A percentile compares a stretch with the other conserved stretches of the same genome.
phyloP scores from a whole-genome alignment of 2,329 filamentous ascomycete species.

The Neopestalotiopsis clavispora region DNA sequence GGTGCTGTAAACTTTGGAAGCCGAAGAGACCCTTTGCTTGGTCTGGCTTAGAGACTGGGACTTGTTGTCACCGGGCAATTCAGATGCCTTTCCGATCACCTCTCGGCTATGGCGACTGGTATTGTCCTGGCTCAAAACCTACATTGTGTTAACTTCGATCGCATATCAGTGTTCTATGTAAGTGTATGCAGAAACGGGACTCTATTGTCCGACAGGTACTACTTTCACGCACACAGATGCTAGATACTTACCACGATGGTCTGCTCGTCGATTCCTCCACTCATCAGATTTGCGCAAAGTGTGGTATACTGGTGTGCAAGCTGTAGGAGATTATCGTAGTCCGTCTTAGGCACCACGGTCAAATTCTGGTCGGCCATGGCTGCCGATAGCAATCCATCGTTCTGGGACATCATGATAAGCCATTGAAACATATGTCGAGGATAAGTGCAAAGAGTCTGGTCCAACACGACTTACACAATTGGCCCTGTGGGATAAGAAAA shows the following conservation, averaged over 20 bases:
- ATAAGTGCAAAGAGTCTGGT: background rate
- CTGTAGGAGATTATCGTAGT: constrained; percentile 65
- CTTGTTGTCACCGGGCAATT: constrained; percentile 17
- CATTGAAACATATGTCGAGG: constrained; percentile 13
- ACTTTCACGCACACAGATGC: background rate
- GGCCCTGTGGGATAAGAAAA: constrained; percentile 26
- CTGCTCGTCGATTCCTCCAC: constrained; percentile 52
- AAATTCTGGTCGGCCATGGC: constrained; percentile 46
- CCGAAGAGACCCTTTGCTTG: background rate
- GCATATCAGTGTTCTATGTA: background rate
- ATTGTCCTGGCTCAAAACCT: constrained; percentile 22
- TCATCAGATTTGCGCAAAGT: constrained; percentile 52
- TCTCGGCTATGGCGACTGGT: constrained; percentile 14
- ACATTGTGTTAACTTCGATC: background rate
- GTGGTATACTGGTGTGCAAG: constrained; percentile 57
- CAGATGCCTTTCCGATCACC: constrained; percentile 16
- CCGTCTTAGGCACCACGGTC: constrained; percentile 58
- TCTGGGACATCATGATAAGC: constrained; percentile 23
- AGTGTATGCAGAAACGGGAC: background rate
- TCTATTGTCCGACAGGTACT: background rate
- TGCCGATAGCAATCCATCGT: constrained; percentile 25
- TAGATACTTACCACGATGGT: constrained; percentile 48
- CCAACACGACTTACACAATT: constrained; percentile 32
- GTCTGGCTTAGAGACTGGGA: background rate
- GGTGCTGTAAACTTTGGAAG: background rate